Conservation (phyloP, 73 alveolate species). For the Vitrella brassicaformis region DNA sequence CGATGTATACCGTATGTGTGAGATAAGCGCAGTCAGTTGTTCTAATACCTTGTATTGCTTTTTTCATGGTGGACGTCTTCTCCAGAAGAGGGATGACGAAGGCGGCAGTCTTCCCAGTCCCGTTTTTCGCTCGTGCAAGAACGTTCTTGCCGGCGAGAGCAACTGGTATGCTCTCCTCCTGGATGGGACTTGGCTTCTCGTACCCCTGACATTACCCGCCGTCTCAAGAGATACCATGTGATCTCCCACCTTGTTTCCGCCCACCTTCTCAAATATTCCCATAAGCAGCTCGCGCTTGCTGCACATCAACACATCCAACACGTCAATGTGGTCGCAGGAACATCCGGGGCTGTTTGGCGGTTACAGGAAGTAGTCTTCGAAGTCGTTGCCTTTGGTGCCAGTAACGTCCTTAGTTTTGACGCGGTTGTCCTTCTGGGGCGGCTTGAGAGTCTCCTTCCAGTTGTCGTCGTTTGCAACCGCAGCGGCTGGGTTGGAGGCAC, state of each 20-base stretch:
- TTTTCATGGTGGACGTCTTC: conserved; percentile 47
- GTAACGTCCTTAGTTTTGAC: conserved; percentile 70
- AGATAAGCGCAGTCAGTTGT: no score
- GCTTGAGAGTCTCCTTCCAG: no score
- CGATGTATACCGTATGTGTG: no score
- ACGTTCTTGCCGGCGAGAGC: conserved; percentile 65
- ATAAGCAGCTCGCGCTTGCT: conserved; percentile 48
- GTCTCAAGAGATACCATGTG: no score
- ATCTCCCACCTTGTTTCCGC: no score
- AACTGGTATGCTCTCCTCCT: conserved; percentile 80
- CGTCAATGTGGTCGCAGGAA: no score
- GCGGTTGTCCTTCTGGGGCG: no score
- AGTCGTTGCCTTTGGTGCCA: conserved; percentile 76
- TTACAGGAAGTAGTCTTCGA: conserved; percentile 69
- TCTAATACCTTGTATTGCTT: conserved; percentile 55
- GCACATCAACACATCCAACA: not conserved
- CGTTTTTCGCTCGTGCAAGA: conserved; percentile 84
- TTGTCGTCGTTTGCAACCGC: no score
- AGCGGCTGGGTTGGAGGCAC: no score
- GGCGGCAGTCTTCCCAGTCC: conserved; percentile 38
- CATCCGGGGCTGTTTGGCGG: no score
- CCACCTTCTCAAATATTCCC: conserved; percentile 78
- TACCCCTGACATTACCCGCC: no score
- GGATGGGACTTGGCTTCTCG: conserved; percentile 85
- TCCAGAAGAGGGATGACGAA: conserved; percentile 73